These are phyloP conservation scores for Phytophthora ramorum DNA, from an alignment of 352 stramenopile species.

Conservation along the genomic window DNA sequence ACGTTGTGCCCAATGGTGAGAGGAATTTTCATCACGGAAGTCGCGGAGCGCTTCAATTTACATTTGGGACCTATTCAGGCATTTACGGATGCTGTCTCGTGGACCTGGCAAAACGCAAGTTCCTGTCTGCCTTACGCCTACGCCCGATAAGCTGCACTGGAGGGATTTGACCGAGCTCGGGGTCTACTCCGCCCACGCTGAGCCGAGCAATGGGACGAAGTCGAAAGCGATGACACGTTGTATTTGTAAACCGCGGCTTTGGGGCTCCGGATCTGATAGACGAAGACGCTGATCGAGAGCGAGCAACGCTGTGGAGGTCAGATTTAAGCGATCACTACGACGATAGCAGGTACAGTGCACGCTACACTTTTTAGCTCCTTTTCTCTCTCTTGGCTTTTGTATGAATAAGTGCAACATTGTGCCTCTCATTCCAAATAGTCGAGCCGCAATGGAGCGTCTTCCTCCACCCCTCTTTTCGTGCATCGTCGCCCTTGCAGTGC, in stretches of 20 bases:
- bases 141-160: constrained; percentile 40
- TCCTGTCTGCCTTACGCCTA: constrained; percentile 37
- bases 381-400: not conserved
- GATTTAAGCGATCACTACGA: too few relatives aligned
- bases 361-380: too few relatives aligned
- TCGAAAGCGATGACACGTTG: not conserved
- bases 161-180: constrained; percentile 24
- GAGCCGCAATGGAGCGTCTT: constrained; percentile 11
- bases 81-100: constrained; percentile 39
- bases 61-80: constrained; percentile 30
- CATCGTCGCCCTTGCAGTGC: constrained; percentile 33
- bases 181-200: constrained; percentile 10
- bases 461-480: constrained; percentile 25
- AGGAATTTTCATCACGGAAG: constrained; percentile 30
- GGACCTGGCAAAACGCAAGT: constrained; percentile 36
- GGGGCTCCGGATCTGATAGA: constrained; percentile 8
- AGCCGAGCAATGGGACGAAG: not conserved
- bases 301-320: too few relatives aligned
- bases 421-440: not conserved
- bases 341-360: too few relatives aligned
- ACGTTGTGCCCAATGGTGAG: constrained; percentile 28
- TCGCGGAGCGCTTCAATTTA: constrained; percentile 39
- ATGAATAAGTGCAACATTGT: not conserved
- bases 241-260: constrained; percentile 13
- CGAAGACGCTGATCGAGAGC: constrained; percentile 2